Evolutionary conservation across 371 early-diverging fungal species (phyloP), one percentile per base, ranked within the genome.

Genomic region (Mucor circinelloides): DNA sequence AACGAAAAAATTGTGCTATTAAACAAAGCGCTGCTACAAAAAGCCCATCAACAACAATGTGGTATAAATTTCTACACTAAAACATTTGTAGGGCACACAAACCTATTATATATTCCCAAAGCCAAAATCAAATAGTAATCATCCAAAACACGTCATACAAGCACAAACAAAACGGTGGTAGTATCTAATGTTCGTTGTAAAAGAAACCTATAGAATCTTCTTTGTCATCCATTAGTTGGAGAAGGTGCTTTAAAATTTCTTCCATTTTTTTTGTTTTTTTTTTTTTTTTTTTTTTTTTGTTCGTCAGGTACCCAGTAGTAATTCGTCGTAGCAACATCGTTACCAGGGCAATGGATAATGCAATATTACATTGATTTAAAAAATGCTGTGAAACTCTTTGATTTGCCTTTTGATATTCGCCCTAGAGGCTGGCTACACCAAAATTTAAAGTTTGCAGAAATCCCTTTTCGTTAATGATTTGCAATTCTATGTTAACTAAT

Each of bases 401-500:
- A 21, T 54, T 12, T 56, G 40, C 40, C 2, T 40, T 15, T 15
- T 17, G 40, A 40, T 40, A 40, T 56, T 56, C 32, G 17, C 31
- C 25, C 17, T 55, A 19, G n/a, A n/a, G 31, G 3, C 27, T 21
- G 42, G 60, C 58, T 58, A 59, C 52, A 48, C 58, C 36, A 66
- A 66, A 17, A 50, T 54, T 59, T 38, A 59, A 21, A 52, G 54
- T 59, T 64, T 64, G 38, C 56, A 56, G 64, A 64, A 64, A 64
- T 64, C 56, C 32, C 30, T 54, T 48, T 48, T 23, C 23, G 17
- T 50, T 62, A 3, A 40, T 17, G 40, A 40, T 40, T 40, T 40
- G 40, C 40, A 40, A 40, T 40, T 5, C 1, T 17, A 40, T 40
- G 40, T 40, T 40, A 3, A 40, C 5, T 17, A 1, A 40, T 17